Evolutionary conservation across 2,329 filamentous ascomycete genomes (phyloP).

Genomic region (Colletotrichum incanum): DNA sequence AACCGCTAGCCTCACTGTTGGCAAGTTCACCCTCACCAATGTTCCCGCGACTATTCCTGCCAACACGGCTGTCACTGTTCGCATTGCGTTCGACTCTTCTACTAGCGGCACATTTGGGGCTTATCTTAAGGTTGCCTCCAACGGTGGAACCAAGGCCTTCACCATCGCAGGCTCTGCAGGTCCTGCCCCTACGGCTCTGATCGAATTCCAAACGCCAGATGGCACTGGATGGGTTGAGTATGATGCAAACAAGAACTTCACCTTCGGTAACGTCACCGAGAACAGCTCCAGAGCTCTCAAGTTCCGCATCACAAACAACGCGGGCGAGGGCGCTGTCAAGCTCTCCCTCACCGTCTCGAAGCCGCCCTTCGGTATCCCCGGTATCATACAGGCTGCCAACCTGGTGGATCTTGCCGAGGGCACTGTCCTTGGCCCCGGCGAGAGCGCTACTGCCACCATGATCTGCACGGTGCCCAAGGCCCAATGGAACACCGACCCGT

Average conservation of each 20-base stretch:
- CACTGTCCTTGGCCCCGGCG: slow-evolving; percentile 62
- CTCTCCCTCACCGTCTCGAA: slow-evolving; percentile 74
- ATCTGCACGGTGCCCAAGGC: slow-evolving; percentile 70
- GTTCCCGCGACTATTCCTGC: slow-evolving; percentile 62
- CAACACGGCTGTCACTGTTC: slow-evolving; percentile 57
- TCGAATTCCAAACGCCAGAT: slow-evolving; percentile 70
- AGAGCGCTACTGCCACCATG: slow-evolving; percentile 67
- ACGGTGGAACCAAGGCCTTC: slow-evolving; percentile 65
- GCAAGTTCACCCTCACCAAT: slow-evolving; percentile 64
- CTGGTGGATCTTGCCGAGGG: slow-evolving; percentile 72
- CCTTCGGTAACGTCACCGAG: slow-evolving; percentile 70
- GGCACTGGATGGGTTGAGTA: slow-evolving; percentile 67
- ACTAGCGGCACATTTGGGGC: slow-evolving; percentile 63
- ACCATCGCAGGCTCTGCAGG: slow-evolving; percentile 66
- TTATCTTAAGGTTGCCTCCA: slow-evolving; percentile 63
- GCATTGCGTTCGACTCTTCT: slow-evolving; percentile 64
- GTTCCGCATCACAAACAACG: slow-evolving; percentile 69
- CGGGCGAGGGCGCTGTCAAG: slow-evolving; percentile 59
- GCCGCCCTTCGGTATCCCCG: slow-evolving; percentile 70
- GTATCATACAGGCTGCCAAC: slow-evolving; percentile 69
- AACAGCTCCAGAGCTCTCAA: slow-evolving; percentile 63
- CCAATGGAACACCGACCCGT: slow-evolving; percentile 70
- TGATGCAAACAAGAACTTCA: slow-evolving; percentile 60
- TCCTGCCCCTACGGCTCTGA: slow-evolving; percentile 62
- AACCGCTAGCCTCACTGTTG: slow-evolving; percentile 56